phyloP scores from a whole-genome alignment of 371 early-diverging fungal species.

The Gilbertella persicaria region DNA sequence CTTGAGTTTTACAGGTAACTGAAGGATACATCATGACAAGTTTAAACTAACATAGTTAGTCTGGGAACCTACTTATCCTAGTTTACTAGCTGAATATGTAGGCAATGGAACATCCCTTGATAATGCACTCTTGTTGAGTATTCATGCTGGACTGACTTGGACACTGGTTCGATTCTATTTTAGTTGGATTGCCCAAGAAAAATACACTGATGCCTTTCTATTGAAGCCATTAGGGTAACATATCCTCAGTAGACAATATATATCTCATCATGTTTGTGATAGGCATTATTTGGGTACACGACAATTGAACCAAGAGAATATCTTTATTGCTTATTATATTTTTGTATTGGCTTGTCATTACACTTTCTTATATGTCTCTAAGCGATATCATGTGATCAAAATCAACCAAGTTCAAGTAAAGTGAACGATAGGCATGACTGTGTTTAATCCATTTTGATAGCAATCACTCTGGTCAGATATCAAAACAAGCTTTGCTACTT shows the following conservation, averaged over 20 bases:
- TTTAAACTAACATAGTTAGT: conserved; percentile 1
- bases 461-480: conserved; percentile 31
- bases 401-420: conserved; percentile 48
- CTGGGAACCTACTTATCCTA: conserved; percentile 17
- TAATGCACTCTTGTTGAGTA: background rate
- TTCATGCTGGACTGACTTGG: conserved; percentile 7
- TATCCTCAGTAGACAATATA: background rate
- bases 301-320: conserved; percentile 44
- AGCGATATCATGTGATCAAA: conserved; percentile 29
- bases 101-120: conserved; percentile 7
- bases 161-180: conserved; percentile 17
- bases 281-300: conserved; percentile 37
- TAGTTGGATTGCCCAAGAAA: conserved; percentile 13
- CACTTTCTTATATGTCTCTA: conserved; percentile 30
- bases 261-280: background rate
- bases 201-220: conserved; percentile 3
- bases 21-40: background rate
- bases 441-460: conserved; percentile 6
- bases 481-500: conserved; percentile 29
- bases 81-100: conserved; percentile 5
- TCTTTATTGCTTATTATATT: conserved; percentile 42
- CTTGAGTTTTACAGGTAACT: background rate
- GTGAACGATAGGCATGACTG: background rate
- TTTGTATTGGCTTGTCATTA: conserved; percentile 33
- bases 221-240: conserved; percentile 21